Base-by-base conservation (phyloP, 805 yeast species). In the Debaryomyces tyrocola region DNA sequence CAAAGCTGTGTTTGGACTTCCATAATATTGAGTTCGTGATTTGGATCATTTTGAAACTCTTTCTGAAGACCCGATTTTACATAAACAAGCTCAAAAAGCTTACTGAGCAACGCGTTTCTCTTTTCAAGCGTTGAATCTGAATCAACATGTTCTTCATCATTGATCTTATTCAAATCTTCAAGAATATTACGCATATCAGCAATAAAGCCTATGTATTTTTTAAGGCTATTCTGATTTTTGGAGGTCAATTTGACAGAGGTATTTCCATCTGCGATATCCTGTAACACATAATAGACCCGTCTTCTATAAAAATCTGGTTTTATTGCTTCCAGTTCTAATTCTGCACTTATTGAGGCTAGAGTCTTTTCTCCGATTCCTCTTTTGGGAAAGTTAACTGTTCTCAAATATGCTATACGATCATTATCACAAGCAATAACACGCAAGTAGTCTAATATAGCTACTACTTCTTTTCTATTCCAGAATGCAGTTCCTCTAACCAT, bases 391-490 rank as follows among this genome's bases (percentile, higher is more conserved):
- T 78, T 76, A 21, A 90, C 50, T 1, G 85, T 73, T 29, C 89
- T 66, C 29, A 79, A 51, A 29, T 80, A 69, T 0, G 96, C 87
- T 24, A 80, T 60, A 47, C 77, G 67, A 58, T 90, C 96, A 43
- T 66, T 62, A 20, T 75, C 79, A 21, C 84, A 77, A 4, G 79
- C 73, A 4, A 87, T 69, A 1, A 84, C 80, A 28, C 90, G 74
- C 21, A 92, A 58, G 52, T 83, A 82, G 57, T 85, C 87, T 37
- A 90, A 49, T 47, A 87, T 73, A 0, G 79, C 65, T 18, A 73
- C 70, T 12, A 89, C 83, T 56, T 88, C 96, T 46, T 78, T 79
- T 35, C 85, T 64, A 35, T 86, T 89, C 92, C 95, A 88, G 56
- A 90, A 87, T 1, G 90, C 84, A 37, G 73, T 73, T 0, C 97